Percentiles rank a stretch among this genome's conserved stretches.
phyloP scores from a whole-genome alignment of 768 basidiomycete genomes.

The Tulasnella sp. region DNA sequence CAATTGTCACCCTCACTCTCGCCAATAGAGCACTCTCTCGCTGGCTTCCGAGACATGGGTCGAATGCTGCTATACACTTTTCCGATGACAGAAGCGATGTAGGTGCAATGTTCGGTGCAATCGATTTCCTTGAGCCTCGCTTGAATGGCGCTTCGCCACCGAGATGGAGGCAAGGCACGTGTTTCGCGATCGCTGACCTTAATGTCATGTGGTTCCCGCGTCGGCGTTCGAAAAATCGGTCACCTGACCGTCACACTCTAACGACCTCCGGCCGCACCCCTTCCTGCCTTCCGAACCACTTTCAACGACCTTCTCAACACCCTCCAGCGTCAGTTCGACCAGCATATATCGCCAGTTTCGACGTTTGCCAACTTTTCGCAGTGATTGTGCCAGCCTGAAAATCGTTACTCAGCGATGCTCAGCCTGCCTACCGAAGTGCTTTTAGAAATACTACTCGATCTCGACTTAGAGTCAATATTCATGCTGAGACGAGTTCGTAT shows the following conservation, averaged over 20 bases:
- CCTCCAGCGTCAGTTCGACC: neutral
- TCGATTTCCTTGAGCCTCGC: neutral
- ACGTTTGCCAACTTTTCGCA: neutral
- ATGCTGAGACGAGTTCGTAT: no score
- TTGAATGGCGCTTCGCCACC: neutral
- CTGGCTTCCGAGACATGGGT: neutral
- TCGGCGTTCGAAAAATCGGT: slow-evolving; percentile 20
- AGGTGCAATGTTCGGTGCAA: neutral
- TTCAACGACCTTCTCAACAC: neutral
- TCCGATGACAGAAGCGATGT: neutral
- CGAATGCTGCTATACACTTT: neutral
- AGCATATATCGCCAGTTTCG: neutral
- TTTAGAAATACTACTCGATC: no score
- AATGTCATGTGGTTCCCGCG: slow-evolving; percentile 21
- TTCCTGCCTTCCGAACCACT: slow-evolving; percentile 8
- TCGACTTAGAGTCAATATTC: no score
- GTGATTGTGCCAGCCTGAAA: no score
- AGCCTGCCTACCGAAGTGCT: no score
- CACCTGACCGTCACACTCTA: neutral
- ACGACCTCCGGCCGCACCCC: slow-evolving; percentile 11
- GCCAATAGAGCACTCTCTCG: neutral
- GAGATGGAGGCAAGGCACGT: slow-evolving; percentile 3
- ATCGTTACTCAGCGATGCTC: no score
- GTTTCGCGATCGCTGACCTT: neutral
- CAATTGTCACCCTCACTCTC: neutral